Base-by-base conservation (phyloP, 805 yeast species). In the Scheffersomyces stipitis region DNA sequence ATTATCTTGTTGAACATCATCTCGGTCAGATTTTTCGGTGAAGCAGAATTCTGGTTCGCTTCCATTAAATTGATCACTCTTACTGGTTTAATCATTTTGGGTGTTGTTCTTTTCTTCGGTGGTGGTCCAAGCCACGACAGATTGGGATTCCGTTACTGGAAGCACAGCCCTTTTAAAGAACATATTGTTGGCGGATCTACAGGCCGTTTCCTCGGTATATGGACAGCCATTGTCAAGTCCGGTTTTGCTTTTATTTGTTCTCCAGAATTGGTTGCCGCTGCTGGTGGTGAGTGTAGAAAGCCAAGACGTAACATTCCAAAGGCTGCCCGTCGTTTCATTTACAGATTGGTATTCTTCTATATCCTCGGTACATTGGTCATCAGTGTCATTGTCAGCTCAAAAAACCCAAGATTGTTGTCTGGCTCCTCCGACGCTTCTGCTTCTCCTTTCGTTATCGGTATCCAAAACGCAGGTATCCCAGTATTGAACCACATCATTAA, bases 361-460 rank as follows among this genome's bases (percentile, higher is more conserved):
- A 50, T 65, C 30, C 42, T 60, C 47, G 70, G 71, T 16, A 58
- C 69, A 10, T 60, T 68, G 49, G 59, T 67, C 26, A 67, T 68
- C 40, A 67, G 71, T 15, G 63, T 67, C 24, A 58, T 65, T 41
- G 69, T 65, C 18, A 44, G 52, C 36, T 56, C 64, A 24, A 55
- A 44, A 17, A 55, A 56, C 40, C 44, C 44, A 2, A 39, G 39
- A 15, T 58, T 65, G 46, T 36, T 49, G 30, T 24, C 44, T 30
- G 60, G 56, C 10, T 28, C 39, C 9, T 32, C 40, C 30, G 34
- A 47, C 26, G 40, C 51, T 16, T 60, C 75, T 48, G 84, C 84
- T 17, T 80, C 89, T 14, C 93, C 96, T 0, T 86, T 83, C 51
- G 93, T 86, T 34, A 78, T 88, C 49, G 91, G 91, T 2, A 87